Percentiles rank a stretch among this genome's conserved stretches.
These are phyloP conservation scores for Nemania bipapillata DNA, from an alignment of 2,329 filamentous ascomycete species.

Conservation along the genomic window DNA sequence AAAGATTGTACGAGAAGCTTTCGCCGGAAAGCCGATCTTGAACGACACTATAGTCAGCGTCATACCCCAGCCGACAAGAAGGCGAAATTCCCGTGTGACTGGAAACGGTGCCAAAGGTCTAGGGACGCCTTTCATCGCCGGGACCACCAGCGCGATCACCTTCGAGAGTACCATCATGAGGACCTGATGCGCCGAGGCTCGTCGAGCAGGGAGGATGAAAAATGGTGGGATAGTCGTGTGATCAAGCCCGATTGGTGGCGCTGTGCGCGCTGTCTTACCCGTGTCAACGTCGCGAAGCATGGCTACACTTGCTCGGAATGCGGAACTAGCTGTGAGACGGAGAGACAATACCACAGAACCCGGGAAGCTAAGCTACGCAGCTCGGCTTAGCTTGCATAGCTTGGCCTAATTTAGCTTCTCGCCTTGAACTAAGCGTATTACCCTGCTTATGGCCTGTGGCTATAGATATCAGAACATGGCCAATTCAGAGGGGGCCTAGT, in stretches of 20 bases:
- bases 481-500: neutral
- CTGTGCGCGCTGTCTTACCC: conserved; percentile 63
- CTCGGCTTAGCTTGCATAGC: neutral
- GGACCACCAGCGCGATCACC: conserved; percentile 68
- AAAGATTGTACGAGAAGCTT: conserved; percentile 59
- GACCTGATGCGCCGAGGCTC: conserved; percentile 51
- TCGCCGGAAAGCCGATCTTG: conserved; percentile 64
- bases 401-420: conserved; percentile 3
- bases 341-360: conserved; percentile 47
- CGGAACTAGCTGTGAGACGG: conserved; percentile 59
- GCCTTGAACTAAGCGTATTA: conserved; percentile 6
- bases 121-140: conserved; percentile 62
- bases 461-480: neutral
- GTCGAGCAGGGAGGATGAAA: conserved; percentile 46
- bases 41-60: conserved; percentile 63
- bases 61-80: conserved; percentile 59
- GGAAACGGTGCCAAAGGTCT: conserved; percentile 59
- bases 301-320: conserved; percentile 62
- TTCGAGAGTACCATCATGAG: conserved; percentile 66
- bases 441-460: neutral
- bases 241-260: conserved; percentile 62
- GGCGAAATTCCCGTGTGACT: conserved; percentile 63
- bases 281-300: conserved; percentile 56
- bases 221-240: conserved; percentile 56
- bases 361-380: conserved; percentile 8